phyloP scores from a whole-genome alignment of 2,329 filamentous ascomycete species.

The Mycosphaerella arachidis region DNA sequence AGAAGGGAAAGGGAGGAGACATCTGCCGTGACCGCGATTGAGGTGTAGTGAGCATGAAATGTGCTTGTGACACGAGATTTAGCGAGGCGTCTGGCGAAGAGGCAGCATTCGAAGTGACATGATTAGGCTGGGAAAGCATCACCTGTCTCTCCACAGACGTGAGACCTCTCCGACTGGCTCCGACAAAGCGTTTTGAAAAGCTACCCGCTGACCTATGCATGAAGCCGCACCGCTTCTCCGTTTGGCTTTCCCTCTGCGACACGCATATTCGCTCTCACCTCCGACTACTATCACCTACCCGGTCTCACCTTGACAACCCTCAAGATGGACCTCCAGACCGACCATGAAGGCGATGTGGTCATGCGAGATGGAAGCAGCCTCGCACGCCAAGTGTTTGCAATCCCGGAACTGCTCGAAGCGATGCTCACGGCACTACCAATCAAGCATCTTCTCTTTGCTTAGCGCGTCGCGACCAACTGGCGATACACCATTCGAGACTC shows the following conservation, averaged over 20 bases:
- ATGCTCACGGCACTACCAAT: not conserved
- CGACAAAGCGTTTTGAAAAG: not conserved
- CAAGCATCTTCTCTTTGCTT: not conserved
- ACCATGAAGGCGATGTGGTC: not conserved
- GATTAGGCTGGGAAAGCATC: no score
- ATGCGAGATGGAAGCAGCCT: not conserved
- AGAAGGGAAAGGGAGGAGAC: constrained; percentile 19
- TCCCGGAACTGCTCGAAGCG: not conserved
- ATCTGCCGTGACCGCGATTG: constrained; percentile 16
- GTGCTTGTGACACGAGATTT: not conserved
- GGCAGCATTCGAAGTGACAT: not conserved
- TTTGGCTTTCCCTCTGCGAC: not conserved
- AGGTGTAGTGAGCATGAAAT: not conserved
- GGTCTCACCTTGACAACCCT: not conserved
- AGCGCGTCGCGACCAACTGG: constrained; percentile 1
- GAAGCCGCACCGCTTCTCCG: not conserved
- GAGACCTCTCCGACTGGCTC: not conserved
- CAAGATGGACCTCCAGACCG: not conserved
- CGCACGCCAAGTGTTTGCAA: not conserved
- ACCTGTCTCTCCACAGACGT: not conserved
- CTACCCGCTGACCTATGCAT: not conserved
- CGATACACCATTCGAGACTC: not conserved
- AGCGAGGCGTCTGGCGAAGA: constrained; percentile 8
- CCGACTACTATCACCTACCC: not conserved
- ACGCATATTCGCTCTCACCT: not conserved